A percentile compares a stretch with the other conserved stretches of the same genome.
Evolutionary conservation across 2,329 filamentous ascomycete genomes (phyloP).

Genomic region (Cytospora piceae): DNA sequence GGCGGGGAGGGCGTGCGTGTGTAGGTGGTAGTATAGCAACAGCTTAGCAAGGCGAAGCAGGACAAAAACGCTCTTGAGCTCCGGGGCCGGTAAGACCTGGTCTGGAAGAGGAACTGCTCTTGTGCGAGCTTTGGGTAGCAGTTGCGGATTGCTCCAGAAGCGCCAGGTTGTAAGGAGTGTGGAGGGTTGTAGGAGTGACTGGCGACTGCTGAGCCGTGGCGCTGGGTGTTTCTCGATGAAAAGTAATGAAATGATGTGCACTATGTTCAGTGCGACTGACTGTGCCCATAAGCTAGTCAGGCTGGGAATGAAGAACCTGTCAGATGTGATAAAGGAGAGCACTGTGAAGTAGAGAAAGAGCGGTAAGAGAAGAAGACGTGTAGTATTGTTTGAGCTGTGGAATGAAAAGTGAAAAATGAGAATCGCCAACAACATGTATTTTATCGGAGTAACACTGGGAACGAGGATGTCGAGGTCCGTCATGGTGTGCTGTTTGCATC

Average conservation of each 20-base stretch:
- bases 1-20: neutral
- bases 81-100: neutral
- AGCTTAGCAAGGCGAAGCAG: neutral
- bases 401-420: neutral
- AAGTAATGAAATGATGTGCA: neutral
- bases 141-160: constrained; percentile 5
- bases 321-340: constrained; percentile 1
- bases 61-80: neutral
- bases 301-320: neutral
- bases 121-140: neutral
- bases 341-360: neutral
- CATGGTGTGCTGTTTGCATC: neutral
- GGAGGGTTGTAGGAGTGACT: neutral
- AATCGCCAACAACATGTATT: neutral
- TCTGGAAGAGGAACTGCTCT: neutral
- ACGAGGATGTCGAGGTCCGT: neutral
- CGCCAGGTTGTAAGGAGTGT: neutral
- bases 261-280: constrained; percentile 10
- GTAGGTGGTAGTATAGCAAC: constrained; percentile 4
- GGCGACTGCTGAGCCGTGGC: neutral
- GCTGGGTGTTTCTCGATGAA: neutral
- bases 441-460: neutral
- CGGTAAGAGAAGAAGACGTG: neutral
- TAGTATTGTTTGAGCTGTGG: neutral
- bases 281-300: constrained; percentile 9